A percentile compares a stretch with the other conserved stretches of the same genome.
phyloP scores from a whole-genome alignment of 371 early-diverging fungal genomes.

The Mortierella sp. region DNA sequence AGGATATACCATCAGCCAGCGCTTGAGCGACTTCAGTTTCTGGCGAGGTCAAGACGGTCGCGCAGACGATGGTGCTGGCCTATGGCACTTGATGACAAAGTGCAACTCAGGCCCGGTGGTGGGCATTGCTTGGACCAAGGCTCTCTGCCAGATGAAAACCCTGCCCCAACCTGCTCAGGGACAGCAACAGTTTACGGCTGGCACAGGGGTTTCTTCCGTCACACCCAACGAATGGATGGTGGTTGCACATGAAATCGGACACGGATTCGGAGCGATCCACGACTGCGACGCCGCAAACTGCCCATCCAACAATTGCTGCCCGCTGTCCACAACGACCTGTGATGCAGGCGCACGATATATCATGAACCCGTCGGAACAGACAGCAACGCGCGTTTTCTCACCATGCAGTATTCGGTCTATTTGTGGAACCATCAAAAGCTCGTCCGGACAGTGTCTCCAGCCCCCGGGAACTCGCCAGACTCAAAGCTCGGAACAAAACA shows the following conservation, averaged over 20 bases:
- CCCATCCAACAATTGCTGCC: conserved; percentile 78
- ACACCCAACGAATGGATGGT: conserved; percentile 91
- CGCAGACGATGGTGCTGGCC: conserved; percentile 77
- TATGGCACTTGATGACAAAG: conserved; percentile 96
- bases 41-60: conserved; percentile 83
- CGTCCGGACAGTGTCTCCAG: conserved; percentile 67
- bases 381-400: conserved; percentile 63
- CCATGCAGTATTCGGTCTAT: conserved; percentile 83
- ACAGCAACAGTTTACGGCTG: conserved; percentile 63
- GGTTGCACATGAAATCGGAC: conserved; percentile 96
- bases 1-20: conserved; percentile 78
- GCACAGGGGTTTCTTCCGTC: conserved; percentile 90
- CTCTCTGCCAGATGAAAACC: conserved; percentile 72
- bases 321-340: conserved; percentile 69
- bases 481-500: conserved; percentile 70
- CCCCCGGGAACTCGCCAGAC: conserved; percentile 55
- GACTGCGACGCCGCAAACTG: conserved; percentile 69
- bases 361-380: conserved; percentile 89
- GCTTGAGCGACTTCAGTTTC: conserved; percentile 88
- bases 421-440: conserved; percentile 65
- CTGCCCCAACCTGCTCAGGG: conserved; percentile 57
- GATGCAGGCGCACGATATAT: conserved; percentile 81
- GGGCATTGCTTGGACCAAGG: conserved; percentile 94
- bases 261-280: conserved; percentile 85
- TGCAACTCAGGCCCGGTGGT: conserved; percentile 90